Base-by-base conservation (phyloP, 495 filamentous ascomycete genomes). In the Gamarada debralockiae region DNA sequence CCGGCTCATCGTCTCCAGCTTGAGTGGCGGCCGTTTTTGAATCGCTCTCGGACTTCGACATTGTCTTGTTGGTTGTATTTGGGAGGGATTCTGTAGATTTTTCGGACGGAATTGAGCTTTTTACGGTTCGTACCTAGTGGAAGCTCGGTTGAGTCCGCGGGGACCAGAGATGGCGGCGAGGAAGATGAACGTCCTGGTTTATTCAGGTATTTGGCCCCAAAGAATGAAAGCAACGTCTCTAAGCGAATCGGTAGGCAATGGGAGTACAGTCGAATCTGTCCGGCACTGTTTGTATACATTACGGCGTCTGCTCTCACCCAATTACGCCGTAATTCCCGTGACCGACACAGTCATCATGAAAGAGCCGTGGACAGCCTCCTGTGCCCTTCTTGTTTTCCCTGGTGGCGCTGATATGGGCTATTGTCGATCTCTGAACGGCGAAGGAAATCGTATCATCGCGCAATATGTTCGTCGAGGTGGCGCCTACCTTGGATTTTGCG, bases 391-490 rank as follows among this genome's bases (percentile, higher is more conserved):
- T 12, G 91, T 98, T 4, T 81, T 98, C 46, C 93, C 93, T 9
- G 95, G 95, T 14, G 93, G 93, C n/a, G 93, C 90, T 15, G 93
- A 98, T 61, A 75, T 96, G 37, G 89, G 85, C 25, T 98, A 97
- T 69, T 96, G 91, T 62, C 83, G 87, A 3, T 83, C 79, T 10
- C 77, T 98, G 37, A 93, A 97, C 67, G 93, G 93, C 27, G 72
- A 82, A 51, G 93, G 93, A 13, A 98, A 97, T 65, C 76, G 85
- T 33, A 77, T 74, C 48, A 97, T 98, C 65, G 71, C 74, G 15
- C 84, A 91, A 53, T 98, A 85, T 65, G 89, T 98, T 40, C 85
- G 85, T 48, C 71, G 80, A n/a, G 93, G 93, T 10, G 93, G 93
- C 3, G 69, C 73, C 1, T 98, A 92, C 64, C 75, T 97, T 18